phyloP scores from a whole-genome alignment of 1,284 basidiomycete species.

The Pseudozyma hubeiensis region DNA sequence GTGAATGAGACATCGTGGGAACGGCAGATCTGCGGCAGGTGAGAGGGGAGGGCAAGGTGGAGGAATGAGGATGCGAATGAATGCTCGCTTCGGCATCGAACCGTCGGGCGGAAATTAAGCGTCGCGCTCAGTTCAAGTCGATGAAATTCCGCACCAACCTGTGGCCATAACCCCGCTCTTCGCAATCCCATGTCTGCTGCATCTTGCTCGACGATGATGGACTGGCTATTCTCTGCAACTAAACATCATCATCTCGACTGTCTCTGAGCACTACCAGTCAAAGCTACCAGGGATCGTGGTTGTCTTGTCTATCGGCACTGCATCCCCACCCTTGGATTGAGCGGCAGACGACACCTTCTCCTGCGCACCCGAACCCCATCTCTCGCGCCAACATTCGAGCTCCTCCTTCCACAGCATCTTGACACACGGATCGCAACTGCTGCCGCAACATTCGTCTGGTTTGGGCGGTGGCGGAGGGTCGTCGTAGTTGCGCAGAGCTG shows the following conservation, averaged over 20 bases:
- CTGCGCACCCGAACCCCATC: constrained; percentile 44
- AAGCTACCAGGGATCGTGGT: constrained; percentile 38
- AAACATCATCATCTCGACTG: background rate
- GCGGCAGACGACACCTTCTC: background rate
- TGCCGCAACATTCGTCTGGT: constrained; percentile 56
- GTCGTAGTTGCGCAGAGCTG: constrained; percentile 41
- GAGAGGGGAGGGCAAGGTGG: background rate
- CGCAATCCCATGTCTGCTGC: background rate
- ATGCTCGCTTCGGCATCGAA: background rate
- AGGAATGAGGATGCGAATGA: background rate
- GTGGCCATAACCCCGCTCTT: background rate
- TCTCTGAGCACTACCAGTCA: constrained; percentile 25
- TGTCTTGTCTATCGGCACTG: background rate
- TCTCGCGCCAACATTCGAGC: constrained; percentile 42
- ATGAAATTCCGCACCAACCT: constrained; percentile 14
- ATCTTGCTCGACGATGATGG: too few relatives aligned
- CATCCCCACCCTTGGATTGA: constrained; percentile 2
- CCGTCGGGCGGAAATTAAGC: constrained; percentile 5
- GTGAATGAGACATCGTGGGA: constrained; percentile 3
- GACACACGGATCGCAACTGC: constrained; percentile 56
- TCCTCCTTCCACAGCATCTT: constrained; percentile 58
- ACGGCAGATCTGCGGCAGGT: background rate
- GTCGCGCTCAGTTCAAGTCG: constrained; percentile 5
- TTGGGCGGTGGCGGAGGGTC: constrained; percentile 54
- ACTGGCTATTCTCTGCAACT: background rate